Base-by-base conservation (phyloP, 331 rosid genomes). In the Rhamnella rubrinervis region DNA sequence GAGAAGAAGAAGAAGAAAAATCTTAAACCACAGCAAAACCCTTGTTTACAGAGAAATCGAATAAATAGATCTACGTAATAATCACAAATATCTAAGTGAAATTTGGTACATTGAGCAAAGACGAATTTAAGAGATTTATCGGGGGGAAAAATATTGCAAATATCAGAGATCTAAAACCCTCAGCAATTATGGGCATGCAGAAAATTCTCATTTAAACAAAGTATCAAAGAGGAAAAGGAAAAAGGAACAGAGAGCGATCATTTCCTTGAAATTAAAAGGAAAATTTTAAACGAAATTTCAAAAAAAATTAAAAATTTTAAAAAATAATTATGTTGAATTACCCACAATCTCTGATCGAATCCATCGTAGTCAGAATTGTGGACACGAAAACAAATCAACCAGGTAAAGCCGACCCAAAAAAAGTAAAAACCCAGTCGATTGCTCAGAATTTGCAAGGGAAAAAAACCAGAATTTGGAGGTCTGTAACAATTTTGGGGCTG, bases 1-100 rank as follows among this genome's bases (percentile, higher is more conserved):
- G 58, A 72, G 63, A 40, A 65, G 63, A 19, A 61, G 63, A 19
- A 61, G 66, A 50, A 57, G 68, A 70, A 41, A 56, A 25, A 20
- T 21, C 80, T 51, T 75, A 85, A 82, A 74, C 83, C 87, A 57
- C 75, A 25, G 57, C 74, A 82, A 85, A 85, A 78, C 82, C 82
- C 84, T 73, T 65, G 52, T 12, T 49, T 57, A 13, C 49, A 72
- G 62, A 73, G 57, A 25, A 28, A 25, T 18, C 40, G 35, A 68
- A 53, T 16, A 62, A 6, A 44, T 10, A 73, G 82, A 78, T 78
- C 82, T 68, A 26, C 14, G 25, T 9, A 8, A 63, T 35, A 61
- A 19, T 4, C 56, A 7, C 20, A 14, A 21, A 59, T 58, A 44
- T 71, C 46, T 3, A 46, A 35, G 58, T 46, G 31, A 37, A 31